phyloP scores from a whole-genome alignment of 176 grass and related monocot genomes.

The Oryza rufipogon region DNA sequence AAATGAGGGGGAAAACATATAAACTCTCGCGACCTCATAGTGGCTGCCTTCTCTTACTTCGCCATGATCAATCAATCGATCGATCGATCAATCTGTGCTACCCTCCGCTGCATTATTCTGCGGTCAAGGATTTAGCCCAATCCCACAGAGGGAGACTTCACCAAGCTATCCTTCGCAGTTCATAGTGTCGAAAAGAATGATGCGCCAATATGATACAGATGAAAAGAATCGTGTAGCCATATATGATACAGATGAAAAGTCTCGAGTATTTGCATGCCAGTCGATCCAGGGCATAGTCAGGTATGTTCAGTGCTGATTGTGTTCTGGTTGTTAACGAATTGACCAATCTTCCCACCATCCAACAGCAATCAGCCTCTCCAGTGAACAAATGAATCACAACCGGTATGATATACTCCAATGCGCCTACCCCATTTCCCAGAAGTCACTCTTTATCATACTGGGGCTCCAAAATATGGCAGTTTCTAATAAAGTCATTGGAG shows the following conservation, averaged over 20 bases:
- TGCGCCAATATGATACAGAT: conserved; percentile 61
- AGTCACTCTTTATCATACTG: conserved; percentile 44
- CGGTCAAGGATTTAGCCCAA: conserved; percentile 37
- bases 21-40: conserved; percentile 28
- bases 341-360: conserved; percentile 38
- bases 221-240: conserved; percentile 62
- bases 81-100: conserved; percentile 17
- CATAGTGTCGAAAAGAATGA: conserved; percentile 55
- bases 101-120: conserved; percentile 34
- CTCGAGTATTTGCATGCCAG: conserved; percentile 35
- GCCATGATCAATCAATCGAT: conserved; percentile 22
- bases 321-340: not conserved
- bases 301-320: conserved; percentile 35
- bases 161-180: conserved; percentile 41
- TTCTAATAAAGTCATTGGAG: conserved; percentile 81
- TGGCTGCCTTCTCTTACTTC: conserved; percentile 33
- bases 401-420: not conserved
- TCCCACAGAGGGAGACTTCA: conserved; percentile 27
- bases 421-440: conserved; percentile 32
- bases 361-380: conserved; percentile 35
- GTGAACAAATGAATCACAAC: conserved; percentile 31
- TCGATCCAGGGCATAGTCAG: conserved; percentile 40
- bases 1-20: conserved; percentile 38
- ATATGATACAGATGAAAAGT: conserved; percentile 64
- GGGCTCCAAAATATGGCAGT: conserved; percentile 83